These are phyloP conservation scores for Pachysandra terminalis DNA, from an alignment of 164 flowering plant genomes.

Conservation along the genomic window DNA sequence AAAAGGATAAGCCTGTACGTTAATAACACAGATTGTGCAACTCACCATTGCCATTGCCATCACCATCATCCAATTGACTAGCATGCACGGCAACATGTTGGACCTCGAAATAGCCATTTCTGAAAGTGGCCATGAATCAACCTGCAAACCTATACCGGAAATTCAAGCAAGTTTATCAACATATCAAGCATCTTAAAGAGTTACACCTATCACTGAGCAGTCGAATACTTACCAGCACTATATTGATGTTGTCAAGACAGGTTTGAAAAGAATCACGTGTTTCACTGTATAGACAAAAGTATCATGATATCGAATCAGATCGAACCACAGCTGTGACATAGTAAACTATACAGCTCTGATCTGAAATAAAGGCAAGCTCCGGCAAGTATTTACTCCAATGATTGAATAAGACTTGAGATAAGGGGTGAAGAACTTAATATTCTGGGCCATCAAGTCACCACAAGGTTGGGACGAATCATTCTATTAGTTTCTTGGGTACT, in stretches of 20 bases:
- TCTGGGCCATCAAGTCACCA: too few species aligned
- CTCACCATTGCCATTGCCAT: background rate
- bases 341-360: too few species aligned
- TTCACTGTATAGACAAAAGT: too few species aligned
- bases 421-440: too few species aligned
- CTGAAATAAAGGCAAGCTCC: too few species aligned
- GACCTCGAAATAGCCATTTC: too few species aligned
- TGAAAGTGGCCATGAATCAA: too few species aligned
- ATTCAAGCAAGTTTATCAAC: background rate
- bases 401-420: too few species aligned
- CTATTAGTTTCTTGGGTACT: slow-evolving; percentile 49
- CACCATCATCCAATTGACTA: background rate
- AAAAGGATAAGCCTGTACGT: background rate
- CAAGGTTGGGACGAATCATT: background rate
- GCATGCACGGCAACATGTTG: too few species aligned
- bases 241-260: background rate
- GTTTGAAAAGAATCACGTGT: background rate
- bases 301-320: background rate
- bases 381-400: too few species aligned
- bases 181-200: background rate
- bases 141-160: too few species aligned
- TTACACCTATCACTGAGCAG: background rate
- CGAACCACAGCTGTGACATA: background rate
- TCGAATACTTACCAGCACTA: background rate
- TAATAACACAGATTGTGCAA: background rate